Evolutionary conservation across 495 filamentous ascomycete genomes (phyloP), one percentile per base, ranked within the genome.

Genomic region (Xylaria palmicola): DNA sequence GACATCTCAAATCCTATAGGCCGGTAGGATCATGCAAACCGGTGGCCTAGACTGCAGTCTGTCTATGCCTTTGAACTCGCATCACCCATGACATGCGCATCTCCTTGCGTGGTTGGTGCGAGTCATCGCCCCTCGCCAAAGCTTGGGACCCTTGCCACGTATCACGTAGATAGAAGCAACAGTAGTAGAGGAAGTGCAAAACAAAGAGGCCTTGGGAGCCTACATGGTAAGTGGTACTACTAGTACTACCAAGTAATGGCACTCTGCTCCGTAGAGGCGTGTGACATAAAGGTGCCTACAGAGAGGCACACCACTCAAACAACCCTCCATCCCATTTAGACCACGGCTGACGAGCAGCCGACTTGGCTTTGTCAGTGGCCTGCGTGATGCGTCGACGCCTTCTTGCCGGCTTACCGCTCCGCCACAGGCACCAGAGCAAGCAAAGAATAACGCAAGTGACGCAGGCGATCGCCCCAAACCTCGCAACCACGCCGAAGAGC

Each of bases 21-120:
- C n/a, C 15, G 24, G 37, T 19, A 41, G 22, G 41, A 34, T 24
- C 51, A 36, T 55, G 36, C 24, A 37, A 36, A 36, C 51, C 30
- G 30, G 37, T 30, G 51, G 51, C 51, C 51, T 55, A 55, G 51
- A 55, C 24, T 55, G 37, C 19, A 55, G 37, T 41, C 51, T 29
- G 41, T 55, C 41, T 36, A 55, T 40, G 50, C 32, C 32, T n/a
- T 17, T 19, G 40, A 10, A 56, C 6, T 56, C 39, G 44, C 39
- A 24, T 29, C 5, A 29, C 22, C 36, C 24, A 56, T 29, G 20
- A 39, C 17, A n/a, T n/a, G n/a, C n/a, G n/a, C n/a, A n/a, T n/a
- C n/a, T n/a, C n/a, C 3, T 51, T 9, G 12, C 19, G 29, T 51
- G 17, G 48, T 29, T 52, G 15, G 51, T 2, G 17, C 12, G 22